Percentiles rank a stretch among this genome's conserved stretches.
phyloP scores from a whole-genome alignment of 2,329 filamentous ascomycete species.

The Annulohypoxylon truncatum region DNA sequence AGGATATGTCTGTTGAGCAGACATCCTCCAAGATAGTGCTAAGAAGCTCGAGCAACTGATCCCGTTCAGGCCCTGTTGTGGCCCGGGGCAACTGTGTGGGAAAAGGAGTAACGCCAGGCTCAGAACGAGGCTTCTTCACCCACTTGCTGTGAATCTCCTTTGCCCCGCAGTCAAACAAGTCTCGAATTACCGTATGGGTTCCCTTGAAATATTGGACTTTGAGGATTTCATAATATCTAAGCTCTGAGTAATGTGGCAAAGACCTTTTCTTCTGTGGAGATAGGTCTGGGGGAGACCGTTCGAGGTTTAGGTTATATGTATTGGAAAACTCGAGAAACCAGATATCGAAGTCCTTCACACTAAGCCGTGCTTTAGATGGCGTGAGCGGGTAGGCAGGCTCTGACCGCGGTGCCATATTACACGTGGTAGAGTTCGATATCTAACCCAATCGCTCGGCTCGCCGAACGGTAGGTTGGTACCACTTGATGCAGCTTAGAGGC shows the following conservation, averaged over 20 bases:
- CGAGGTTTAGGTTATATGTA: constrained; percentile 45
- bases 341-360: constrained; percentile 39
- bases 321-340: constrained; percentile 51
- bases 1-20: constrained; percentile 22
- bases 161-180: constrained; percentile 41
- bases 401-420: constrained; percentile 30
- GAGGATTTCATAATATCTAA: constrained; percentile 43
- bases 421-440: constrained; percentile 8
- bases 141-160: constrained; percentile 45
- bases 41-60: constrained; percentile 41
- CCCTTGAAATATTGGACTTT: constrained; percentile 42
- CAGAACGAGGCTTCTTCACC: constrained; percentile 45
- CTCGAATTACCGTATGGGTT: constrained; percentile 33
- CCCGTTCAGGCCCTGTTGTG: constrained; percentile 44
- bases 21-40: constrained; percentile 41
- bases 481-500: constrained; percentile 32
- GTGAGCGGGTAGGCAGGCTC: constrained; percentile 21
- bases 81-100: constrained; percentile 40
- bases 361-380: constrained; percentile 27
- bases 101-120: constrained; percentile 40
- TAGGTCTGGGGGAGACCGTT: constrained; percentile 39
- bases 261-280: constrained; percentile 34
- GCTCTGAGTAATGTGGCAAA: constrained; percentile 41
- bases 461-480: constrained; percentile 19
- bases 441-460: constrained; percentile 23